Evolutionary conservation across 1,284 basidiomycete genomes (phyloP), one percentile per base, ranked within the genome.

Genomic region (Ustilago hordei): DNA sequence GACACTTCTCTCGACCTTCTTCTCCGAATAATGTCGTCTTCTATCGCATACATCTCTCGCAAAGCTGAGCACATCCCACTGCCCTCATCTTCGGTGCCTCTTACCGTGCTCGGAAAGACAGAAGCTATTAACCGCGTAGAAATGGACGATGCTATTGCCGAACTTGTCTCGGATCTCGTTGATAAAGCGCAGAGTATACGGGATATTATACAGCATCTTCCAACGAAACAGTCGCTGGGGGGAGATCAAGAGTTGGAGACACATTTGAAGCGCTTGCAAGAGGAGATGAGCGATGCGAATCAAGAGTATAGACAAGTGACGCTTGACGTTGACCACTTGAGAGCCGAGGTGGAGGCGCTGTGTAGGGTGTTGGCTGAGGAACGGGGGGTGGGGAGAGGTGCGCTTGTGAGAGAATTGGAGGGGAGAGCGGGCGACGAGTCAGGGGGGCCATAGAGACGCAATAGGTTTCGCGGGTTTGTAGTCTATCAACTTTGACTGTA

Each of bases 1-100:
- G 80, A 82, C 38, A 61, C 39, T 19, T 64, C 72, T 12, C 58
- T 80, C 8, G 79, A 82, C 34, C 66, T 78, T n/a, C 68, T 82
- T 0, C 69, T 82, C 48, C 70, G 75, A 47, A 77, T 82, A 58
- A 82, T 82, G 80, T 80, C 80, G 1, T 80, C 80, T 0, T 78
- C 79, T 0, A 65, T 80, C 39, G 79, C 80, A 0, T 82, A 68
- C 63, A 67, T 77, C 15, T 82, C 80, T 0, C 78, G 80, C 41
- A 82, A 82, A 60, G 73, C 80, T 13, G 55, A 56, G 32, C 80
- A 82, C 48, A 17, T 52, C 6, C 47, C 59, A 11, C 55, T 78
- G 0, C 78, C 79, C 4, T 48, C 61, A 7, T 63, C 78, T 8
- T 36, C 55, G n/a, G 54, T 82, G 3, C 80, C 80, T 0, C 60